These are phyloP conservation scores for Leptodontidium sp. DNA, from an alignment of 2,329 filamentous ascomycete genomes.

Conservation along the genomic window DNA sequence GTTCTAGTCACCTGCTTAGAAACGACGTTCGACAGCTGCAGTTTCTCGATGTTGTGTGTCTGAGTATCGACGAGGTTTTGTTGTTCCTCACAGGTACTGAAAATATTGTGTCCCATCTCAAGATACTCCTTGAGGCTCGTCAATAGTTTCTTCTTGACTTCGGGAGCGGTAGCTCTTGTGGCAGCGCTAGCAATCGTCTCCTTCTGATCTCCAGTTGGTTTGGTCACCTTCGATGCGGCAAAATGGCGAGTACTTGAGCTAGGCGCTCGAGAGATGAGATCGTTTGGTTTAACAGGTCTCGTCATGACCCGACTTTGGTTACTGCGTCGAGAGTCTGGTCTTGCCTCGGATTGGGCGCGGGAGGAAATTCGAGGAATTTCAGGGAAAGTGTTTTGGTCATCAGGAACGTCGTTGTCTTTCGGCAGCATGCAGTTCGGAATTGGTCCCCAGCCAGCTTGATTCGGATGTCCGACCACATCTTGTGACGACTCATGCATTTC, in stretches of 20 bases:
- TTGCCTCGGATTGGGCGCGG: background rate
- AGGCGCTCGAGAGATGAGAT: background rate
- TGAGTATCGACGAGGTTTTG: conserved; percentile 25
- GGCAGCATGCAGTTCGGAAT: background rate
- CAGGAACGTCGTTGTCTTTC: background rate
- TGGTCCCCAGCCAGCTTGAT: background rate
- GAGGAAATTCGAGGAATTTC: background rate
- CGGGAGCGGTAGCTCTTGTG: background rate
- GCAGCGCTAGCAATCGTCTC: background rate
- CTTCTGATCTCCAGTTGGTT: background rate
- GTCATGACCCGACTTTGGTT: conserved; percentile 20
- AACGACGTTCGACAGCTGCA: conserved; percentile 19
- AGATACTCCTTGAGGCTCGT: conserved; percentile 7
- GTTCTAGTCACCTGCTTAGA: conserved; percentile 24
- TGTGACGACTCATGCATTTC: background rate
- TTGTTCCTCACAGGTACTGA: conserved; percentile 24
- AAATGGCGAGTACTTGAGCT: background rate
- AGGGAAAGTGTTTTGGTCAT: background rate
- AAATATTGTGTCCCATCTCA: background rate
- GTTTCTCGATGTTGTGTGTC: conserved; percentile 27
- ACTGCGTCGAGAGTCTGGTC: conserved; percentile 25
- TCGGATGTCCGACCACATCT: background rate
- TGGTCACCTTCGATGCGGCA: conserved; percentile 9
- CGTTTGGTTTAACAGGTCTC: background rate
- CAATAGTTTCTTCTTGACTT: background rate